Conservation (phyloP, 2,329 filamentous ascomycete species). For the Monosporascus sp. region DNA sequence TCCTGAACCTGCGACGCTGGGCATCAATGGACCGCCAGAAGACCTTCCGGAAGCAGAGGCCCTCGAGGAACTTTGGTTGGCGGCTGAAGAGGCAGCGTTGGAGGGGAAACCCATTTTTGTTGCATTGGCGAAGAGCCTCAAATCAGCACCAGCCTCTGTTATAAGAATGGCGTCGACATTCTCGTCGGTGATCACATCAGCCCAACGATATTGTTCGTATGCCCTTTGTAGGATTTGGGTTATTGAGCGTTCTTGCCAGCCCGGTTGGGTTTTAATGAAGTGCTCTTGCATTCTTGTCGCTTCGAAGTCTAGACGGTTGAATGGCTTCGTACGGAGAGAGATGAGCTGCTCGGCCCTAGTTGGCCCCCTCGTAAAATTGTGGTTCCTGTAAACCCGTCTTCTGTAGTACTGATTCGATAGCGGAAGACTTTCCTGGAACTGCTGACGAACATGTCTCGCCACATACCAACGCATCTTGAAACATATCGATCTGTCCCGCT, state of each 20-base stretch:
- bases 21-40: background rate
- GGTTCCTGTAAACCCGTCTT: background rate
- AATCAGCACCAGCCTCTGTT: background rate
- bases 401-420: background rate
- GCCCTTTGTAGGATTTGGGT: slow-evolving; percentile 1
- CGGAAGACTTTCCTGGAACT: background rate
- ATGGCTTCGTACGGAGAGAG: background rate
- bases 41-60: background rate
- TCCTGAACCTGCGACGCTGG: background rate
- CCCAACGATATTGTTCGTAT: background rate
- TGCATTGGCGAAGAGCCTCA: background rate
- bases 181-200: background rate
- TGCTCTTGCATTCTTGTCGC: background rate
- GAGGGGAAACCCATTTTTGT: background rate
- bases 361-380: background rate
- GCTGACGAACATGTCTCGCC: background rate
- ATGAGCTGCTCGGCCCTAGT: background rate
- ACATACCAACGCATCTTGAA: background rate
- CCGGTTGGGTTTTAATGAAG: background rate
- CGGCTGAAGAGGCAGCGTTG: background rate
- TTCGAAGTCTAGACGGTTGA: slow-evolving; percentile 4
- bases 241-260: background rate
- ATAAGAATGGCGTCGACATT: slow-evolving; percentile 1
- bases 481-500: background rate
- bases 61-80: background rate